Base-by-base conservation (phyloP, 2,329 filamentous ascomycete species). In the Diaporthe longicolla region DNA sequence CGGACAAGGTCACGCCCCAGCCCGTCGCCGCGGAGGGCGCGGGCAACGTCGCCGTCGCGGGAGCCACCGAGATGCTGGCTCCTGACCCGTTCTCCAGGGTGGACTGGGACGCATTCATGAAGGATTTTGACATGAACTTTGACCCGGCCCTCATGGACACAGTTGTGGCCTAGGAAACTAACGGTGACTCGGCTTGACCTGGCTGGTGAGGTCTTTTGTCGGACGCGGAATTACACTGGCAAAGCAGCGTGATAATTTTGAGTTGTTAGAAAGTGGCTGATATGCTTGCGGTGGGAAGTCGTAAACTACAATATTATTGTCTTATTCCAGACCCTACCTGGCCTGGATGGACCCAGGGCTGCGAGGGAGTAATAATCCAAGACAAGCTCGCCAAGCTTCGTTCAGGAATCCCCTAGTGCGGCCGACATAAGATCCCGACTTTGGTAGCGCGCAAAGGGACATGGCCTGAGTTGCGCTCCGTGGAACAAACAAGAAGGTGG, bases 21-120 rank as follows among this genome's bases (percentile, higher is more conserved):
- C 66, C 74, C 4, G 65, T 68, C 15, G 52, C 29, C 32, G 58
- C 37, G 11, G 73, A 29, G 15, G 71, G 61, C 3, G 63, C 52
- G 4, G 71, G 63, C 2, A 40, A 4, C 8, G 71, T 19, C 43
- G 61, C 37, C 48, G 71, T 66, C n/a, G 61, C 52, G 45, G 68
- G 71, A 29, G 72, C 52, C 68, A 70, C 70, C 57, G 58, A 61
- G 8, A 24, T 71, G 37, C 21, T 74, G 43, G 69, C 15, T 76
- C 55, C 80, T 6, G 84, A 86, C 66, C 79, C 80, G 4, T 81
- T 87, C 40, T 84, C 86, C 68, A 83, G 86, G 58, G 82, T 88
- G 54, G 87, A 88, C 78, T 88, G 86, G 86, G 83, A 85, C 74
- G 84, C 86, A 72, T 84, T 88, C 43, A 84, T 88, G 82, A 85